phyloP scores from a whole-genome alignment of 2,329 filamentous ascomycete genomes.

The Fusarium domesticum region DNA sequence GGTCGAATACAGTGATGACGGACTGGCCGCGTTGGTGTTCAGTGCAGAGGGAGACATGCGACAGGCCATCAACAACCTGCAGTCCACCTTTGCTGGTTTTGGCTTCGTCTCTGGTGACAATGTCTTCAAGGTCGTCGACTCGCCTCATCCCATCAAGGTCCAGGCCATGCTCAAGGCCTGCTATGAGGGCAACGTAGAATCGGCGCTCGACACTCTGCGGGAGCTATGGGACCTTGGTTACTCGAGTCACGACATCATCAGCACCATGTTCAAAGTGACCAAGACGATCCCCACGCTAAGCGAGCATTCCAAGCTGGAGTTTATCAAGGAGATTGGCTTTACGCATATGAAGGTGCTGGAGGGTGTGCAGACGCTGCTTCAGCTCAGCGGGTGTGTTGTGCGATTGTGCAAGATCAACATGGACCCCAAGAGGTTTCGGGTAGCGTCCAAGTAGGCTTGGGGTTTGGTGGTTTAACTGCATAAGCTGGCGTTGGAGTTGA shows the following conservation, averaged over 20 bases:
- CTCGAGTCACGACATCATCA: constrained; percentile 98
- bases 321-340: constrained; percentile 98
- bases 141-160: constrained; percentile 95
- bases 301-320: constrained; percentile 94
- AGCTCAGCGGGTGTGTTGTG: constrained; percentile 88
- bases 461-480: background rate
- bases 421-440: constrained; percentile 77
- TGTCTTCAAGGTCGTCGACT: constrained; percentile 96
- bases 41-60: constrained; percentile 98
- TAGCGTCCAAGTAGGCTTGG: constrained; percentile 36
- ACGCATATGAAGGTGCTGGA: constrained; percentile 99
- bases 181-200: constrained; percentile 86
- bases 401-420: constrained; percentile 94
- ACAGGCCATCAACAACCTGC: constrained; percentile 97
- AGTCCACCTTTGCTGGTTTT: constrained; percentile 89
- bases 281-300: constrained; percentile 91
- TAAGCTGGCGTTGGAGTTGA: constrained; percentile 35
- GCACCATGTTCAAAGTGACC: constrained; percentile 98
- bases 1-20: constrained; percentile 88
- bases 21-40: constrained; percentile 92
- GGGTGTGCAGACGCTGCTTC: constrained; percentile 90
- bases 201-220: constrained; percentile 78
- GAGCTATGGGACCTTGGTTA: constrained; percentile 95
- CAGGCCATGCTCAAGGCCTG: constrained; percentile 98
- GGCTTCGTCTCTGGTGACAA: constrained; percentile 97